These are phyloP conservation scores for Glaciozyma martinii DNA, from an alignment of 768 basidiomycete genomes.

Conservation along the genomic window DNA sequence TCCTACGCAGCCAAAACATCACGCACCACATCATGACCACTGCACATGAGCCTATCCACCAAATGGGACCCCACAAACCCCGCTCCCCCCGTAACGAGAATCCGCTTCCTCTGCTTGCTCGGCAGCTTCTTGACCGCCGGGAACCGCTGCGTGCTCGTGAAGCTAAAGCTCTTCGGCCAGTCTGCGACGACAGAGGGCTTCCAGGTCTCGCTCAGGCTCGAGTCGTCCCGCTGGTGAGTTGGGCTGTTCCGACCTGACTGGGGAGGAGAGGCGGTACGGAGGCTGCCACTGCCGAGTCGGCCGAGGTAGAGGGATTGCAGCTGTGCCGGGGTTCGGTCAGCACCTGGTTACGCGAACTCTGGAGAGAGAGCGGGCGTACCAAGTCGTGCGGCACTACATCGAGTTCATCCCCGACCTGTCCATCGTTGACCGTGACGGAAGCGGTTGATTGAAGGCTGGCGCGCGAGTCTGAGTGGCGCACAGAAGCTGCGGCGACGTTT, in stretches of 20 bases:
- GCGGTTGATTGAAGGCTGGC: too few species aligned
- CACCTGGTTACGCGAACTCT: conserved; percentile 20
- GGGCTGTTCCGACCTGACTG: conserved; percentile 38
- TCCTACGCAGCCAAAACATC: neutral
- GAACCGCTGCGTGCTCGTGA: conserved; percentile 80
- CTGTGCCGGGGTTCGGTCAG: conserved; percentile 31
- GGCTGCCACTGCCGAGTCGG: conserved; percentile 30
- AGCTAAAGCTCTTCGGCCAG: conserved; percentile 46
- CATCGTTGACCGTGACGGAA: conserved; percentile 51
- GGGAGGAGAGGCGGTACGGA: conserved; percentile 40
- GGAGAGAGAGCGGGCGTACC: conserved; percentile 36
- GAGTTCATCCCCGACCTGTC: conserved; percentile 37
- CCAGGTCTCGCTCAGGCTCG: conserved; percentile 52
- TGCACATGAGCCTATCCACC: conserved; percentile 89
- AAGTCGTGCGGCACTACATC: too few species aligned
- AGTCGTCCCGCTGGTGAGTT: conserved; percentile 32
- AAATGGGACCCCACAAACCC: conserved; percentile 99
- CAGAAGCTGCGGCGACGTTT: too few species aligned
- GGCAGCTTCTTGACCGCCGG: conserved; percentile 84
- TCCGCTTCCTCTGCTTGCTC: conserved; percentile 66
- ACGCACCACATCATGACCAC: conserved; percentile 57
- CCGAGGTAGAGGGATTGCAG: conserved; percentile 28
- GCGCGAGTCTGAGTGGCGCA: too few species aligned
- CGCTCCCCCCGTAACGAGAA: conserved; percentile 92
- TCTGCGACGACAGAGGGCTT: conserved; percentile 3